Base-by-base conservation (phyloP, 306 rosid genomes). In the Herpetospermum pedunculosum region DNA sequence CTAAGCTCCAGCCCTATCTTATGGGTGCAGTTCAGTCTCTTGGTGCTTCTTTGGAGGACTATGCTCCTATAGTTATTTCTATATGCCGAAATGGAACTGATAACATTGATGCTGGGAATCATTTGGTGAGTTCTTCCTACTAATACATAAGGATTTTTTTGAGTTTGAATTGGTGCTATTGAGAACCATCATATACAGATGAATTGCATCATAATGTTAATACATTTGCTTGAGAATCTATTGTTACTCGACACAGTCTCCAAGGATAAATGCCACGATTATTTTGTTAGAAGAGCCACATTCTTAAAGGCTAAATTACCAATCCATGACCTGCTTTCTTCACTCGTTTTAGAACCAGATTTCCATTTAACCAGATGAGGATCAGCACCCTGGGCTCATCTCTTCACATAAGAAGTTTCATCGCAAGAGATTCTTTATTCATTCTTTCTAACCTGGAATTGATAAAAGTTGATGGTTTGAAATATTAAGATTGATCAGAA, bases 1-100 rank as follows among this genome's bases (percentile, higher is more conserved):
- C 71, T 58, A 88, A 79, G 78, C 85, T 90, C 40, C 79, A 81
- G 78, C 81, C 89, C 21, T 83, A 77, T 79, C 79, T 93, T 11
- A 70, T 35, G 80, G 79, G 76, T 37, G 87, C 85, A 32, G 88
- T 90, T 75, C 79, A 79, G 74, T 81, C 87, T 30, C 72, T 77
- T 15, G 90, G 86, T 43, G 68, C 76, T 75, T 28, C 80, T 55
- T 64, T 86, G 52, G 77, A 85, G 35, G 90, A 81, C 70, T 88
- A 85, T 71, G 83, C 84, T 26, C 79, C 48, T 13, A 63, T 86
- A 34, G 83, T 92, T 64, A 43, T 76, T 73, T 74, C 85, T 32
- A 76, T 92, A 77, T 90, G 82, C 83, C 81, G 70, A 77, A 82
- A 58, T 37, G 84, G 47, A 78, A 55, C 80, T 67, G 81, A 18